A percentile compares a stretch with the other conserved stretches of the same genome.
Conservation (phyloP, 306 rosid genomes). For the Rosa multiflora region DNA sequence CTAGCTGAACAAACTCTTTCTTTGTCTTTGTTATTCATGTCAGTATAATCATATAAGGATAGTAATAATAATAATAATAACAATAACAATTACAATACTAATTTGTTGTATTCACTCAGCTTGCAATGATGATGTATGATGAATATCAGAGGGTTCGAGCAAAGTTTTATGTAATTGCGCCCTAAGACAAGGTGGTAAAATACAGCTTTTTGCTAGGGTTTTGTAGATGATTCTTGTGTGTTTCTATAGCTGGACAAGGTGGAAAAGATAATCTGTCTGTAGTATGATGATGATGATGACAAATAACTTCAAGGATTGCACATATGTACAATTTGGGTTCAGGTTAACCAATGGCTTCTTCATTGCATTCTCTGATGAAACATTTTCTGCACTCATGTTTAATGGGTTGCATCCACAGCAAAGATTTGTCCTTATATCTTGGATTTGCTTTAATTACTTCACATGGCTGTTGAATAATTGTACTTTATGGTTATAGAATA, state of each 20-base stretch:
- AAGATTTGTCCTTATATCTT: not conserved
- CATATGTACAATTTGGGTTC: conserved; percentile 19
- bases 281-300: conserved; percentile 5
- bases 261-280: conserved; percentile 6
- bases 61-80: not conserved
- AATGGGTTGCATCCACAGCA: not conserved
- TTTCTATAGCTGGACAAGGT: conserved; percentile 26
- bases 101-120: conserved; percentile 81
- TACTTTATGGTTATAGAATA: not conserved
- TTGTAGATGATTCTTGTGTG: conserved; percentile 29
- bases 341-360: conserved; percentile 14
- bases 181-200: conserved; percentile 64
- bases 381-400: not conserved
- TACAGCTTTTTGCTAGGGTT: conserved; percentile 34
- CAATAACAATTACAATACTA: conserved; percentile 40
- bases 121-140: conserved; percentile 98
- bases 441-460: not conserved
- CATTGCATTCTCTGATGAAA: conserved; percentile 13
- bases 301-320: not conserved
- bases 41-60: conserved; percentile 36
- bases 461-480: not conserved
- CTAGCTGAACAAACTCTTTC: conserved; percentile 16
- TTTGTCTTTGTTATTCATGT: conserved; percentile 24
- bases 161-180: conserved; percentile 57
- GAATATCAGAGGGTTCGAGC: conserved; percentile 75